Percentiles rank a stretch among this genome's conserved stretches.
Conservation (phyloP, 2,329 filamentous ascomycete genomes). For the Claviceps cyperi region DNA sequence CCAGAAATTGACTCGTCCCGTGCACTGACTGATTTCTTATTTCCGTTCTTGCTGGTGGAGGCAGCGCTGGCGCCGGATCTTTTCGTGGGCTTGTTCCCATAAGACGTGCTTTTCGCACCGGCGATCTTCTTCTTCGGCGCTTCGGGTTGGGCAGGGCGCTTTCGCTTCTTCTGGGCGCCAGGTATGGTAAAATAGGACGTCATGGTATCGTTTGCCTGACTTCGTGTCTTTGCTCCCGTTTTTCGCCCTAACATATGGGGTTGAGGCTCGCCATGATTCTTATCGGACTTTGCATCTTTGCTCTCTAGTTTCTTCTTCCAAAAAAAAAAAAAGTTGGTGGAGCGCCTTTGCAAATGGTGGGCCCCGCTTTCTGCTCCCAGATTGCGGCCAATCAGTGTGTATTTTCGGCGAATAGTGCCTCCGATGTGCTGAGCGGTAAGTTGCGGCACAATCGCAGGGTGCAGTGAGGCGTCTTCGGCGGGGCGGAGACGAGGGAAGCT, state of each 20-base stretch:
- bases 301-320: background rate
- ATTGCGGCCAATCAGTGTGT: constrained; percentile 12
- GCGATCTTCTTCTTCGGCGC: constrained; percentile 45
- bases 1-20: constrained; percentile 72
- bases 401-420: constrained; percentile 15
- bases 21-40: constrained; percentile 27
- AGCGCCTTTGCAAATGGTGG: constrained; percentile 13
- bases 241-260: background rate
- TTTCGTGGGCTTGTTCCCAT: constrained; percentile 19
- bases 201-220: constrained; percentile 36
- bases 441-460: constrained; percentile 15
- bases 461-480: background rate
- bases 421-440: constrained; percentile 19
- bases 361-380: constrained; percentile 2
- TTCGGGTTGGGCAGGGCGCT: constrained; percentile 45
- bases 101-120: constrained; percentile 23
- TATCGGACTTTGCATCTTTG: background rate
- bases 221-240: constrained; percentile 6
- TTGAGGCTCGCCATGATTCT: background rate
- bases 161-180: constrained; percentile 78
- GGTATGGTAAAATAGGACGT: constrained; percentile 93
- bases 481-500: constrained; percentile 5
- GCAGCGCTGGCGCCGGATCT: constrained; percentile 7
- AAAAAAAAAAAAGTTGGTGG: constrained; percentile 27
- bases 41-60: constrained; percentile 24